Evolutionary conservation across 768 basidiomycete genomes (phyloP), one percentile per base, ranked within the genome.

Genomic region (Daedalea quercina): DNA sequence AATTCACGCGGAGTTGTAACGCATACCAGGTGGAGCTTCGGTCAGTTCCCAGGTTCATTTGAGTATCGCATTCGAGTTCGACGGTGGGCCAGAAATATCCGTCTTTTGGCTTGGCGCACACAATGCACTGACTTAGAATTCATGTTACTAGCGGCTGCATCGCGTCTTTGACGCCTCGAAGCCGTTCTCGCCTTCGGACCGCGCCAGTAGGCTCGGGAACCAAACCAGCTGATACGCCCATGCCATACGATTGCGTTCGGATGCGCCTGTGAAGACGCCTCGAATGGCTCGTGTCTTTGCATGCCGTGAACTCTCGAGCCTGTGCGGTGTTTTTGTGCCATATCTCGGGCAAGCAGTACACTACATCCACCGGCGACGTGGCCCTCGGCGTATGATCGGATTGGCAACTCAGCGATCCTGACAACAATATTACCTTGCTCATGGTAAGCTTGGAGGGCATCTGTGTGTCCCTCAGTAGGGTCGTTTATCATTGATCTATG

Each of bases 171-270:
- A 49, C 47, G 47, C 35, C 47, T 34, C 24, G 35, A 4, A 49
- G 47, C 26, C 23, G 47, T 37, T 49, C 47, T 37, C 33, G 35
- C 15, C 47, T 49, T 49, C 47, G 47, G 33, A 9, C 34, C 31
- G 25, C 31, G 33, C 33, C 47, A 40, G 20, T 49, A 23, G 46
- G 44, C 44, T 44, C 44, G 44, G 9, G 12, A 26, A 47, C 46
- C 31, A 19, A 19, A 19, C 37, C 37, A 40, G 37, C 37, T 47
- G n/a, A 47, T 47, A 47, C 46, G n/a, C 23, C 19, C 46, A 9
- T 42, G 40, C 20, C 24, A 13, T 44, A 24, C 44, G 44, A 44
- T 44, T 44, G 28, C 25, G 46, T 33, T 3, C 31, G 37, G 13
- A 40, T 6, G 19, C 37, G 37, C 19, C 9, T 17, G 17, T 17